Evolutionary conservation across 108 stramenopile genomes (phyloP).

Genomic region (Epipyxis sp.): DNA sequence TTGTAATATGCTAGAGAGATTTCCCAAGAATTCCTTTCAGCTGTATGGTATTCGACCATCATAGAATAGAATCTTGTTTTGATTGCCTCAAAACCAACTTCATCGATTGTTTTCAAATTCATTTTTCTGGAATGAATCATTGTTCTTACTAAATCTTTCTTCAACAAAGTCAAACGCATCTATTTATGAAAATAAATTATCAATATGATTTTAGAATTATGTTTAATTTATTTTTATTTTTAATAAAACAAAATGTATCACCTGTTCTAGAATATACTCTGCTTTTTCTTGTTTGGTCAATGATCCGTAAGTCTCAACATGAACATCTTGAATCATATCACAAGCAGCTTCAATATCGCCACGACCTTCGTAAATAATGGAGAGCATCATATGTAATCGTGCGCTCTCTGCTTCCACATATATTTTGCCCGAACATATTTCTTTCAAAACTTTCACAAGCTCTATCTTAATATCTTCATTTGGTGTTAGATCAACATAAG

Average conservation of each 20-base stretch:
- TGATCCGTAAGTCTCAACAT: conserved; percentile 96
- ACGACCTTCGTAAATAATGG: conserved; percentile 69
- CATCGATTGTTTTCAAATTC: conserved; percentile 74
- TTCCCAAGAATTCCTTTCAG: conserved; percentile 84
- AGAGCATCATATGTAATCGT: conserved; percentile 73
- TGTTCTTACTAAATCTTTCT: conserved; percentile 89
- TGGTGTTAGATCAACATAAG: conserved; percentile 49
- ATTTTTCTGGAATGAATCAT: conserved; percentile 92
- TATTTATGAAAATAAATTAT: no score
- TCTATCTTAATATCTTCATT: conserved; percentile 54
- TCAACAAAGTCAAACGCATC: conserved; percentile 80
- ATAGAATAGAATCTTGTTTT: conserved; percentile 85
- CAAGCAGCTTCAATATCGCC: conserved; percentile 74
- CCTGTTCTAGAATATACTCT: conserved; percentile 97
- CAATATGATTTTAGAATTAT: no score
- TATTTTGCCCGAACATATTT: conserved; percentile 92
- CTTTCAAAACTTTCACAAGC: conserved; percentile 77
- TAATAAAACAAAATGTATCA: no score
- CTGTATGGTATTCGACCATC: conserved; percentile 79
- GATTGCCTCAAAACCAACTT: conserved; percentile 78
- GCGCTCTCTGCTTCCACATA: conserved; percentile 94
- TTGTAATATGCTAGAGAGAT: conserved; percentile 80
- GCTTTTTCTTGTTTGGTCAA: conserved; percentile 93
- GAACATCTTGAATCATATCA: conserved; percentile 89
- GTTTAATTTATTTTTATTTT: no score